Evolutionary conservation across 345 rosid species (phyloP).

Genomic region (Eucalyptus brandiana): DNA sequence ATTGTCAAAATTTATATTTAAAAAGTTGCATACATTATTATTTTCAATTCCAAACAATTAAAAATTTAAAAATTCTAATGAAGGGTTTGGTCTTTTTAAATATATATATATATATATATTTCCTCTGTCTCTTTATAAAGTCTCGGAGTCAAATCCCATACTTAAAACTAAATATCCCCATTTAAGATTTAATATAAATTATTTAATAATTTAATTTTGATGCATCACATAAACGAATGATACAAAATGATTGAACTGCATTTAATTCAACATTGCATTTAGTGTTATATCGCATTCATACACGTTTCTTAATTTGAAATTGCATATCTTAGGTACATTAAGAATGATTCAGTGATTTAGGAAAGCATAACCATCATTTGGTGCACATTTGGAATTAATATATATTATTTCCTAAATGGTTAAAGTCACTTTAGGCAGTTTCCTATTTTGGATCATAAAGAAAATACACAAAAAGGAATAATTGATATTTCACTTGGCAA

Average conservation of each 20-base stretch:
- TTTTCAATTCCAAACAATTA: too few species aligned
- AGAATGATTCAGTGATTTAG: not conserved
- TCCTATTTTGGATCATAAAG: too few species aligned
- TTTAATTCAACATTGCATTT: not conserved
- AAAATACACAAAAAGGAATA: too few species aligned
- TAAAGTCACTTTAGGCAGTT: not conserved
- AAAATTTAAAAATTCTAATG: too few species aligned
- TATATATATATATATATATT: too few species aligned
- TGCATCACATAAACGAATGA: not conserved
- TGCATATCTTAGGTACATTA: not conserved
- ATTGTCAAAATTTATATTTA: too few species aligned
- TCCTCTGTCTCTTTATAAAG: too few species aligned
- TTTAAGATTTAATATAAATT: not conserved
- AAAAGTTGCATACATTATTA: too few species aligned
- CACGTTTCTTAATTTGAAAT: too few species aligned
- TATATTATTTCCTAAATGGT: not conserved
- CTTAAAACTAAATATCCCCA: too few species aligned
- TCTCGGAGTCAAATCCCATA: accelerated
- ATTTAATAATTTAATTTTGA: not conserved
- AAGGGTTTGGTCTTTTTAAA: too few species aligned
- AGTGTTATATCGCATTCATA: not conserved
- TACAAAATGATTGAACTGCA: not conserved
- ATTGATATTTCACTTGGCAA: too few species aligned
- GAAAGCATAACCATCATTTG: not conserved
- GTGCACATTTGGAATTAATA: not conserved